These are phyloP conservation scores for Nakazawaea anatomiae DNA, from an alignment of 805 yeast genomes.

Conservation along the genomic window DNA sequence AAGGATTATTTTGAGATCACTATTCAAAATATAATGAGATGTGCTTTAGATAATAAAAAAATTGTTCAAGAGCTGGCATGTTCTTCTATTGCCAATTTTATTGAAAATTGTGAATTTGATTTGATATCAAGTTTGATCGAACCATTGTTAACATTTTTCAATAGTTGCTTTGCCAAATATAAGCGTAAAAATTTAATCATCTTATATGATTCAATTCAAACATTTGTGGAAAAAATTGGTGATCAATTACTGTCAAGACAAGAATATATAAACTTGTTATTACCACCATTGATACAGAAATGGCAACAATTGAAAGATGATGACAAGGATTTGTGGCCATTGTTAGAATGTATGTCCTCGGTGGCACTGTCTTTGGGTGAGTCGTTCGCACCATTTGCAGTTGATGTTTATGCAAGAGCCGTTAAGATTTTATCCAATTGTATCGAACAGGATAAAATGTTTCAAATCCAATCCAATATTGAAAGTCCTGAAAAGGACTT, in stretches of 20 bases:
- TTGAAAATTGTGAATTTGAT: slow-evolving; percentile 66
- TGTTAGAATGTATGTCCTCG: slow-evolving; percentile 87
- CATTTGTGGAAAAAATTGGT: slow-evolving; percentile 76
- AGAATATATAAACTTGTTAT: slow-evolving; percentile 49
- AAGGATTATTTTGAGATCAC: slow-evolving; percentile 71
- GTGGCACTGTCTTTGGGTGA: slow-evolving; percentile 86
- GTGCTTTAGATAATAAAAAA: slow-evolving; percentile 78
- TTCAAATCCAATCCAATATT: slow-evolving; percentile 25
- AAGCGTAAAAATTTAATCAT: slow-evolving; percentile 78
- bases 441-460: slow-evolving; percentile 56
- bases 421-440: slow-evolving; percentile 61
- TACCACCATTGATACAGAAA: slow-evolving; percentile 77
- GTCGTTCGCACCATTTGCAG: slow-evolving; percentile 81
- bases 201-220: slow-evolving; percentile 85
- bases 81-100: slow-evolving; percentile 75
- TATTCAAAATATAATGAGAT: slow-evolving; percentile 64
- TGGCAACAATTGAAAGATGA: slow-evolving; percentile 76
- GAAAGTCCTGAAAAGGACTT: slow-evolving; percentile 87
- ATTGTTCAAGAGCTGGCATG: slow-evolving; percentile 96
- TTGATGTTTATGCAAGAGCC: slow-evolving; percentile 79
- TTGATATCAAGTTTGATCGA: slow-evolving; percentile 58
- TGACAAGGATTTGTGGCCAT: slow-evolving; percentile 85
- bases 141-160: slow-evolving; percentile 64
- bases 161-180: slow-evolving; percentile 68
- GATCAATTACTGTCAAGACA: slow-evolving; percentile 50